Evolutionary conservation across 129 eudicot species (phyloP).

Genomic region (Calendula officinalis): DNA sequence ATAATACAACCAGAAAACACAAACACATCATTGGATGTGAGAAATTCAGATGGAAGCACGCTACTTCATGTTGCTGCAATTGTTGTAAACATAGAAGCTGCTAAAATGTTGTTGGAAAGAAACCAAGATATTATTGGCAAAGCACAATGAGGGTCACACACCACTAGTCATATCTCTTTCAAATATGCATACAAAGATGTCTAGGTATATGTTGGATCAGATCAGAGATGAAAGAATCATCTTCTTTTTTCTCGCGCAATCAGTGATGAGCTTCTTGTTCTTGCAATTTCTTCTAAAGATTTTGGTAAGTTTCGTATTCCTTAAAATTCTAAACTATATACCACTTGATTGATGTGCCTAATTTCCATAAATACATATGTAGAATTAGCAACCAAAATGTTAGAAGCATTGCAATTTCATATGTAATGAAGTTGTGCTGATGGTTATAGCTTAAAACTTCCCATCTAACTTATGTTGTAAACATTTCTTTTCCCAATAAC

Average conservation of each 20-base stretch:
- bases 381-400: not conserved
- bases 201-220: no score
- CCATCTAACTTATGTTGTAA: not conserved
- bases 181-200: no score
- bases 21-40: no score
- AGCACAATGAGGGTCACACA: no score
- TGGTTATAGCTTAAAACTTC: conserved; percentile 2
- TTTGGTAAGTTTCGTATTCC: not conserved
- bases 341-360: not conserved
- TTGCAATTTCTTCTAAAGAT: not conserved
- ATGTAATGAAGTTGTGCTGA: not conserved
- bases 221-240: no score
- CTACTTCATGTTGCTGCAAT: no score
- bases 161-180: no score
- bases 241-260: not conserved
- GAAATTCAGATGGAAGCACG: no score
- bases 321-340: not conserved
- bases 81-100: no score
- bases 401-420: rapidly evolving
- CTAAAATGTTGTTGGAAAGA: no score
- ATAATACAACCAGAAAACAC: no score
- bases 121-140: no score
- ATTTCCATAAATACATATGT: not conserved
- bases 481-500: conserved; percentile 5
- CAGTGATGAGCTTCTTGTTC: not conserved